Conservation (phyloP, 2,329 filamentous ascomycete species). For the Trichoderma sp. region DNA sequence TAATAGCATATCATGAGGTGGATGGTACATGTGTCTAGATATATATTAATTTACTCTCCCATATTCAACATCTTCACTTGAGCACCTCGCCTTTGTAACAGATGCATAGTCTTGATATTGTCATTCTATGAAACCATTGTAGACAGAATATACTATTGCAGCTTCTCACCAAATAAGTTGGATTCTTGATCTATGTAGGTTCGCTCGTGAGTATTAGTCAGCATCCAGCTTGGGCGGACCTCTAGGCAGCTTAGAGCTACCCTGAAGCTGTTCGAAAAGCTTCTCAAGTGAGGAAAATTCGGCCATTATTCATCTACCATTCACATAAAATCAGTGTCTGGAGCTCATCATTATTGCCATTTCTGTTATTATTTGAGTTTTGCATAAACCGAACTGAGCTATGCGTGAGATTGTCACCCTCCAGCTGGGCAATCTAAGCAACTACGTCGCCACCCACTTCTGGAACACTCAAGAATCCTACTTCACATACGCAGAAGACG, state of each 20-base stretch:
- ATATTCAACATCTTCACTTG: neutral
- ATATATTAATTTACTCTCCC: conserved; percentile 6
- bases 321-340: neutral
- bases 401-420: conserved; percentile 97
- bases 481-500: conserved; percentile 72
- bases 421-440: conserved; percentile 88
- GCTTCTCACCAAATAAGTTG: neutral
- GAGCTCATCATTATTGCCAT: neutral
- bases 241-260: neutral
- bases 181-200: no score
- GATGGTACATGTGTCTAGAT: neutral
- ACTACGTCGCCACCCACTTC: conserved; percentile 93
- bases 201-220: neutral
- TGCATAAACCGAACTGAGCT: neutral
- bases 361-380: neutral
- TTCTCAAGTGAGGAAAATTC: neutral
- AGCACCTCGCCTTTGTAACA: neutral
- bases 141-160: neutral
- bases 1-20: neutral
- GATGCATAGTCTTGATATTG: no score
- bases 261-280: no score
- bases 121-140: no score
- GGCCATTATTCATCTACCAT: neutral
- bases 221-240: neutral
- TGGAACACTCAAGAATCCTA: conserved; percentile 99